Base-by-base conservation (phyloP, 441 rosid genomes). In the Pelargonium australe region DNA sequence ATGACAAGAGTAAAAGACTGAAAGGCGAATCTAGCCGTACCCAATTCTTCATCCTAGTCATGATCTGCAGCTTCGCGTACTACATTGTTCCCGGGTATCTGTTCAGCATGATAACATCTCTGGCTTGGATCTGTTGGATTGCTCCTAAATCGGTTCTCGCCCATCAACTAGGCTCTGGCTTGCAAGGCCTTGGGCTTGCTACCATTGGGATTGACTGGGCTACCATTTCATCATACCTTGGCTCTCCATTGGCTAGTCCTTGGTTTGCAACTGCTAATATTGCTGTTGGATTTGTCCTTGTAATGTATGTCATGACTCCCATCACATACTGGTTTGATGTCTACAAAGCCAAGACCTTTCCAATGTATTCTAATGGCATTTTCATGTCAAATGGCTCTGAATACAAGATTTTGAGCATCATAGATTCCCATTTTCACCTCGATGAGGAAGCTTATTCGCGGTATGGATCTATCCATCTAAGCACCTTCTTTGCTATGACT, bases 161-260 rank as follows among this genome's bases (percentile, higher is more conserved):
- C 17, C 87, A 90, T 67, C 95, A 90, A 68, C 78, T 90, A 1
- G 97, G 97, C 49, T 90, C 97, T 3, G 97, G 95, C 41, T 63
- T 78, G 49, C 37, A 70, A 1, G 97, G 95, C 58, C 87, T 90
- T 1, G 95, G 97, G 51, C 68, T 90, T 49, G 91, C 87, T 9
- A 74, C 95, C 1, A 13, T 90, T 12, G 95, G 85, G 17, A 31
- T 90, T 11, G 92, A 90, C 17, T 90, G 97, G 97, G 71, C 85
- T 8, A 85, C 95, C 1, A 75, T 90, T 67, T 79, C 91, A 51
- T 66, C 92, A 7, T 86, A 81, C 66, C 85, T 90, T 3, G 91
- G 91, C 5, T 88, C 89, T 69, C 97, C 97, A 0, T 73, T 91
- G 1, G 97, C 96, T 37, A 89, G 94, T 68, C 97, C 97, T 0